These are phyloP conservation scores for Huntiella savannae DNA, from an alignment of 2,329 filamentous ascomycete species.

Conservation along the genomic window DNA sequence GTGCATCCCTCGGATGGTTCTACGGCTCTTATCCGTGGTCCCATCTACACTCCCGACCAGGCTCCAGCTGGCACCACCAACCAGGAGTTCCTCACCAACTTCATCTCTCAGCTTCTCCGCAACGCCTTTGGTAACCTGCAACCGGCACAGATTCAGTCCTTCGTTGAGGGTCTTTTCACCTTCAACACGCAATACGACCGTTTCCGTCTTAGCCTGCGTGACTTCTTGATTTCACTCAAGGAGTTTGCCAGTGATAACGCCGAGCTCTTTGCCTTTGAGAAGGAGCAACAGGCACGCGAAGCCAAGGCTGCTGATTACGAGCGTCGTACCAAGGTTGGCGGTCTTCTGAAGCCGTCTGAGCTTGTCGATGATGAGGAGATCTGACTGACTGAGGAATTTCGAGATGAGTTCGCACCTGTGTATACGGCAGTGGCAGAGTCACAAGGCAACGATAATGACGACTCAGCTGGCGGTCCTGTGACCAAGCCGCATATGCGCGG, in stretches of 20 bases:
- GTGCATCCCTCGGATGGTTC: constrained; percentile 52
- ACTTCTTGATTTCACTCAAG: constrained; percentile 93
- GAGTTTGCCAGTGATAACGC: constrained; percentile 93
- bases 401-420: constrained; percentile 36
- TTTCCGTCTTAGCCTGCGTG: constrained; percentile 88
- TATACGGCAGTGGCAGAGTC: constrained; percentile 12
- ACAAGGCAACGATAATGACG: constrained; percentile 9
- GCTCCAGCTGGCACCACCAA: constrained; percentile 70
- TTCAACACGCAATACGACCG: constrained; percentile 77
- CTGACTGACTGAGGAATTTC: constrained; percentile 59
- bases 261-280: constrained; percentile 82
- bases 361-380: constrained; percentile 66
- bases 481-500: constrained; percentile 10
- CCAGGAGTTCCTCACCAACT: constrained; percentile 74
- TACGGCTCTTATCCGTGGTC: constrained; percentile 73
- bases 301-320: constrained; percentile 79
- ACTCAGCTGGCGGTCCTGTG: neutral
- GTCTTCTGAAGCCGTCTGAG: constrained; percentile 92
- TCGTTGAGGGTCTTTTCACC: constrained; percentile 77
- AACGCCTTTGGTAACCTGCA: constrained; percentile 90
- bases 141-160: constrained; percentile 69
- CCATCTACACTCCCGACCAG: constrained; percentile 73
- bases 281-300: constrained; percentile 75
- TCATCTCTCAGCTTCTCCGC: constrained; percentile 65
- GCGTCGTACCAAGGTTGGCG: constrained; percentile 83